Percentiles rank a stretch among this genome's conserved stretches.
Evolutionary conservation across 2,329 filamentous ascomycete genomes (phyloP).

Genomic region (Stachybotrys chartarum): DNA sequence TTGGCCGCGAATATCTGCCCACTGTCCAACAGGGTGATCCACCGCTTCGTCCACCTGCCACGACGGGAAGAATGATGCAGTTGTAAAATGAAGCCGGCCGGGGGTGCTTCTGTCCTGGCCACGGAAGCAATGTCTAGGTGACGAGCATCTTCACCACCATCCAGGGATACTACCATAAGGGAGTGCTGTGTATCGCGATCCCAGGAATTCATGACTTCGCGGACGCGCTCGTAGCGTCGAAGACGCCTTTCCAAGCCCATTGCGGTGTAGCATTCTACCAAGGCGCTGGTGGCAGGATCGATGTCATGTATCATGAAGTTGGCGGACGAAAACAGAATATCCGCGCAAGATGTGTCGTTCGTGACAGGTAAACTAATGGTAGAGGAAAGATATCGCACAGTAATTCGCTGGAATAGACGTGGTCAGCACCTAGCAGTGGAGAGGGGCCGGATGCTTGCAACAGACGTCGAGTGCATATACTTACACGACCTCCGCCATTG

Average conservation of each 20-base stretch:
- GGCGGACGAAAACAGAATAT: constrained; percentile 64
- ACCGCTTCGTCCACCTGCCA: constrained; percentile 85
- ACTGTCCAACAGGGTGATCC: constrained; percentile 63
- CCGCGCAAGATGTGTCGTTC: constrained; percentile 64
- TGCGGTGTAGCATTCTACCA: constrained; percentile 69
- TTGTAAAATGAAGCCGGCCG: constrained; percentile 59
- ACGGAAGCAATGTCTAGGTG: constrained; percentile 62
- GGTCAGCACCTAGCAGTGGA: constrained; percentile 5
- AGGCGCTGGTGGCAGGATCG: constrained; percentile 56
- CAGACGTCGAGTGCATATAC: constrained; percentile 17
- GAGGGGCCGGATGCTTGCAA: background rate
- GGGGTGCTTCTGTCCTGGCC: constrained; percentile 49
- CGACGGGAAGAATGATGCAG: constrained; percentile 76
- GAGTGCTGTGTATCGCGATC: constrained; percentile 72
- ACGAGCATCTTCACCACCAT: constrained; percentile 43
- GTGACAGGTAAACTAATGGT: constrained; percentile 66
- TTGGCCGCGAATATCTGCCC: constrained; percentile 70
- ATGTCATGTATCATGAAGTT: constrained; percentile 57
- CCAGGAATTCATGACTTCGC: constrained; percentile 91
- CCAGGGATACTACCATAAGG: constrained; percentile 58
- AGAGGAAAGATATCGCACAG: constrained; percentile 64
- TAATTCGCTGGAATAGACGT: constrained; percentile 46
- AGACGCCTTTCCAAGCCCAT: constrained; percentile 77
- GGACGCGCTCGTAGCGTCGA: constrained; percentile 77
- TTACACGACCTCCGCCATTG: constrained; percentile 70